A percentile compares a stretch with the other conserved stretches of the same genome.
Conservation (phyloP, 768 basidiomycete species). For the Lentinula sp. region DNA sequence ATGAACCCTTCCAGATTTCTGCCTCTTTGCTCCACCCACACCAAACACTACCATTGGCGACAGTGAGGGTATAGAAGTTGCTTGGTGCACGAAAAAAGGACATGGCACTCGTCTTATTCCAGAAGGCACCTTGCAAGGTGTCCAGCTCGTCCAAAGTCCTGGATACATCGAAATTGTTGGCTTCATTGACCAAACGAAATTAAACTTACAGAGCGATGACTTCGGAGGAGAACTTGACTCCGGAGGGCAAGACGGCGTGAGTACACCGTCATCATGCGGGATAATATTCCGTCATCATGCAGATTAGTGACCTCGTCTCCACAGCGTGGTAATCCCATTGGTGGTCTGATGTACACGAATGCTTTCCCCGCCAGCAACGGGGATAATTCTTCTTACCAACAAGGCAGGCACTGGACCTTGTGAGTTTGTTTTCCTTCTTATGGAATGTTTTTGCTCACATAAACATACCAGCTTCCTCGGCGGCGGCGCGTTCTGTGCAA, state of each 20-base stretch:
- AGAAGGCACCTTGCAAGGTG: conserved; percentile 44
- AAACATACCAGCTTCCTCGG: conserved; percentile 45
- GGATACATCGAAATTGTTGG: conserved; percentile 53
- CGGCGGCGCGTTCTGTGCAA: conserved; percentile 40
- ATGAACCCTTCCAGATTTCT: conserved; percentile 39
- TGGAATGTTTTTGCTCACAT: background rate
- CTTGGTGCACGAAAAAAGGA: conserved; percentile 61
- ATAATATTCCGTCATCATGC: background rate
- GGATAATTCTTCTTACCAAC: conserved; percentile 30
- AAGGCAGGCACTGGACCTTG: conserved; percentile 47
- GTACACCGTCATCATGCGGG: conserved; percentile 8
- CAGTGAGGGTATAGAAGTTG: conserved; percentile 55
- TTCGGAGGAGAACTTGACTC: conserved; percentile 69
- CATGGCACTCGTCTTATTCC: conserved; percentile 64
- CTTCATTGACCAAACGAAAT: conserved; percentile 45
- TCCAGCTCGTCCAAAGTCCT: conserved; percentile 50
- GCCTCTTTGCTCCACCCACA: conserved; percentile 46
- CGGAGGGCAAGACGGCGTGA: conserved; percentile 54
- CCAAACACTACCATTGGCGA: conserved; percentile 49
- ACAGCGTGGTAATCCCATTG: conserved; percentile 53
- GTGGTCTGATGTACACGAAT: conserved; percentile 46
- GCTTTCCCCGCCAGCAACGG: conserved; percentile 28
- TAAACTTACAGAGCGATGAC: conserved; percentile 47
- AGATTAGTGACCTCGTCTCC: background rate
- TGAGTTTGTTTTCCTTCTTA: conserved; percentile 15